phyloP scores from a whole-genome alignment of 129 eudicot species.

The Artemisia tridentata region DNA sequence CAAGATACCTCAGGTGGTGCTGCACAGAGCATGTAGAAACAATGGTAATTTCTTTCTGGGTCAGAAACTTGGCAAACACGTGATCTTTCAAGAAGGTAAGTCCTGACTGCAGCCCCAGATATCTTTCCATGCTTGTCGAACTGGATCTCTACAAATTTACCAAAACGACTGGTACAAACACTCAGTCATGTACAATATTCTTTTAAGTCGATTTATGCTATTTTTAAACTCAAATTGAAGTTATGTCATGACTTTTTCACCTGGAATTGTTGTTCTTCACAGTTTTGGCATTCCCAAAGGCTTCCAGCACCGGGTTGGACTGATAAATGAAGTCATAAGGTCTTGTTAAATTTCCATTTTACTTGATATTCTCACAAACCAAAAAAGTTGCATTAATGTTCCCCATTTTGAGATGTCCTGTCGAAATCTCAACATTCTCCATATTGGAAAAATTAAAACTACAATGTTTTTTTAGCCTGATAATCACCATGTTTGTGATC shows the following conservation, averaged over 20 bases:
- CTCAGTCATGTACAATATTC: constrained; percentile 44
- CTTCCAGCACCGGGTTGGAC: constrained; percentile 98
- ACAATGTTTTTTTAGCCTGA: background rate
- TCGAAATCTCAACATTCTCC: too few species aligned
- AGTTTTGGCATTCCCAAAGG: constrained; percentile 97
- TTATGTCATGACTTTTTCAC: constrained; percentile 35
- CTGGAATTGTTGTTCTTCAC: constrained; percentile 97
- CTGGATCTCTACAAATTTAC: constrained; percentile 98
- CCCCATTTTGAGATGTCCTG: too few species aligned
- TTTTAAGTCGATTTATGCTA: constrained; percentile 25
- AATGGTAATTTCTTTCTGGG: constrained; percentile 97
- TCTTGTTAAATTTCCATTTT: background rate
- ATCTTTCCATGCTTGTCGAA: constrained; percentile 89
- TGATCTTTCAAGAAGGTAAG: constrained; percentile 96
- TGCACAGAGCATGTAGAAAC: constrained; percentile 97
- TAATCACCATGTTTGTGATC: background rate
- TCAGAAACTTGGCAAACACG: constrained; percentile 97
- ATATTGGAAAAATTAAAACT: background rate
- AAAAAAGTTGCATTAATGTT: too few species aligned
- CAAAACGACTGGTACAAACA: constrained; percentile 87
- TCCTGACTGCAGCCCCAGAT: constrained; percentile 95
- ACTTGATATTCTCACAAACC: too few species aligned
- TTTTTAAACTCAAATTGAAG: background rate
- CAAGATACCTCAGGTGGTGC: constrained; percentile 86
- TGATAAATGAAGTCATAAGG: constrained; percentile 33